Evolutionary conservation across 208 protist genomes (phyloP).

Genomic region (Trypanosoma conorhini): DNA sequence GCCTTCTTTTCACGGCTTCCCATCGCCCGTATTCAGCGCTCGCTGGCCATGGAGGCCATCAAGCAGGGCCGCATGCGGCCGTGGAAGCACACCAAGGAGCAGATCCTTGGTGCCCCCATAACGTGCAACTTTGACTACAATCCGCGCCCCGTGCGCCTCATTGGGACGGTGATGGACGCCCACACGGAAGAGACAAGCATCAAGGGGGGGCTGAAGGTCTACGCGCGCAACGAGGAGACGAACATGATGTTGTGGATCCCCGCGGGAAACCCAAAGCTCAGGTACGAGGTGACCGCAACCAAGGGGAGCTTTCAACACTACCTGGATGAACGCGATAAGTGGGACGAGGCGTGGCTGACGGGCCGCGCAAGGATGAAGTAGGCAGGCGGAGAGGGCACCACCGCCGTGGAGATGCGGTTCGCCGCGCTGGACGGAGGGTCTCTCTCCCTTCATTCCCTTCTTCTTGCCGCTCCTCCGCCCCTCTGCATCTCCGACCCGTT

Average conservation of each 20-base stretch:
- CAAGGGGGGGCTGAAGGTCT: conserved; percentile 91
- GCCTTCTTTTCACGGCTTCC: conserved; percentile 90
- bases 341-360: conserved; percentile 92
- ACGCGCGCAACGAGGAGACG: conserved; percentile 87
- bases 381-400: background rate
- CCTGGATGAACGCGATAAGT: conserved; percentile 88
- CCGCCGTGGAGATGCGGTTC: background rate
- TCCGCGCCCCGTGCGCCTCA: conserved; percentile 84
- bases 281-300: conserved; percentile 81
- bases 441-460: no score
- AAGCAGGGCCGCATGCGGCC: conserved; percentile 83
- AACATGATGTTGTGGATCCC: conserved; percentile 93
- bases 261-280: conserved; percentile 86
- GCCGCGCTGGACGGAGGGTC: no score
- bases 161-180: conserved; percentile 91
- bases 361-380: conserved; percentile 88
- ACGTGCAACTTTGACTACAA: conserved; percentile 93
- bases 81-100: conserved; percentile 92
- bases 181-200: conserved; percentile 89
- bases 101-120: conserved; percentile 83
- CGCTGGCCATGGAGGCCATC: conserved; percentile 84
- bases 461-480: no score
- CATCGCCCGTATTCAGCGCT: conserved; percentile 82
- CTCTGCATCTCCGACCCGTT: no score
- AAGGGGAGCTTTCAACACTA: conserved; percentile 91